Base-by-base conservation (phyloP, 495 filamentous ascomycete species). In the Bryoglossum gracile region DNA sequence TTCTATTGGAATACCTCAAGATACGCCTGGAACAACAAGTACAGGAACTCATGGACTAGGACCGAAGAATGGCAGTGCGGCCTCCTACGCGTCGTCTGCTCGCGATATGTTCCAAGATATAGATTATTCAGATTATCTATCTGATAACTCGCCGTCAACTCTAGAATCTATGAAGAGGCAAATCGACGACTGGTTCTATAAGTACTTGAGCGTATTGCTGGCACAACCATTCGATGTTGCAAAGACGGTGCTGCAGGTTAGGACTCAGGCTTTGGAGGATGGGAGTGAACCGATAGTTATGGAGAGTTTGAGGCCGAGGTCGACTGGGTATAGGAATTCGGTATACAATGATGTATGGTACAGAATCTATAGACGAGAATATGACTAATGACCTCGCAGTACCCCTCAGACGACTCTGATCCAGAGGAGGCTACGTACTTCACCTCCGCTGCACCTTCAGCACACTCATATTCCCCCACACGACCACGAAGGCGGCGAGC, bases 221-320 rank as follows among this genome's bases (percentile, higher is more conserved):
- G 81, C 86, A n/a, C 92, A 97, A 63, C 92, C 92, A 17, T 95
- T 97, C 63, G 90, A 96, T 67, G 89, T 95, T 48, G 88, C 91
- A 57, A 97, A 95, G 78, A 94, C 79, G 3, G 74, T 97, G 40
- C 65, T 97, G 59, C 92, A 98, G 67, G 81, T 87, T 33, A 81
- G 83, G 61, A 64, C 42, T 28, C 75, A 77, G 54, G 72, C 69
- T 4, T 18, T 66, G 4, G 70, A 68, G 9, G 65, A 67, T 1
- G 51, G 69, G 17, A 53, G 57, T 26, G 48, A 55, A 23, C 55
- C 60, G 9, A 53, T 57, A 1, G 38, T 46, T 16, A 49, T 59
- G 22, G 50, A 56, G 4, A 53, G 60, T 22, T 55, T 53, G 38
- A 44, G 66, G 23, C 56, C 53, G 44, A 61, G 65, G 48, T 51